Base-by-base conservation (phyloP, 495 filamentous ascomycete genomes). In the Elasticomyces elasticus region DNA sequence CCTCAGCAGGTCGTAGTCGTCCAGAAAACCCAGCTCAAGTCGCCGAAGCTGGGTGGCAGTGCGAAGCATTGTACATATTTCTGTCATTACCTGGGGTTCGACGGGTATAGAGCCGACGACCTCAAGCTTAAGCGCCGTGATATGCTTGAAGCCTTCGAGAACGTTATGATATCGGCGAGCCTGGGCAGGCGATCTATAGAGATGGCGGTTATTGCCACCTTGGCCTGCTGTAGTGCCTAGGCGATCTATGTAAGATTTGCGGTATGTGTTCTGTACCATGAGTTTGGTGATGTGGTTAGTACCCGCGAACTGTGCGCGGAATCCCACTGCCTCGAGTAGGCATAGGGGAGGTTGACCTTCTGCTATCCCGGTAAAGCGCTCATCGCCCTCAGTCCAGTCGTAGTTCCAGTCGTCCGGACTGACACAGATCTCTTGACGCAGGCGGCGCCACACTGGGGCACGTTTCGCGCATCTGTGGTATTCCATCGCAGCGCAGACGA, bases 371-470 rank as follows among this genome's bases (percentile, higher is more conserved):
- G 30, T 33, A 33, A 15, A 33, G 15, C 30, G 7, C 7, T 33
- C 30, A 15, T 7, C 15, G 7, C 23, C 5, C 10, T 13, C n/a
- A 22, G 30, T 23, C 10, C n/a, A 22, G 10, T 23, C 26, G 49
- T 41, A 20, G 23, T 28, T 44, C 38, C 37, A 53, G 5, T 53
- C 51, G 19, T 53, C 37, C 23, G 51, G 51, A 13, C 51, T 26
- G 3, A 45, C 51, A 5, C 28, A 40, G n/a, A 35, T 45, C 12
- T 37, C 12, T n/a, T 11, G 11, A 1, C 51, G 51, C 5, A 53
- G 25, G n/a, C 6, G 27, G 9, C 9, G 11, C 51, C 51, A 53
- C 15, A 45, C 11, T 10, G 37, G 51, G 4, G 2, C 9, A 26
- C 15, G 2, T 5, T 37, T 53, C 6, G 37, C 7, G 5, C 20